phyloP scores from a whole-genome alignment of 345 rosid species.

The Adansonia digitata region DNA sequence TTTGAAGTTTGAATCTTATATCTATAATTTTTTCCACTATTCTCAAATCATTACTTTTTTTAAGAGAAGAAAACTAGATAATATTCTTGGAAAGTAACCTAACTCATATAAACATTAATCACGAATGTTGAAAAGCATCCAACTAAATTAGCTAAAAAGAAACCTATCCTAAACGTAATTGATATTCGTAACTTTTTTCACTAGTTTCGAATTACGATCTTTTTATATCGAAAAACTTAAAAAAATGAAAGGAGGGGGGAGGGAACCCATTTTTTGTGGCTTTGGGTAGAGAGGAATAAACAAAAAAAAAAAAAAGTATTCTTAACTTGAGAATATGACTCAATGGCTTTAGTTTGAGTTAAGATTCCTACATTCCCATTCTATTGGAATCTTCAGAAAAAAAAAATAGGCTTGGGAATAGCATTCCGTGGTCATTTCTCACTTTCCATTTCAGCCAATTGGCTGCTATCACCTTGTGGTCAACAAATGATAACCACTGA shows the following conservation, averaged over 20 bases:
- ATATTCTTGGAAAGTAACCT: no score
- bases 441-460: conserved; percentile 35
- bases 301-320: conserved; percentile 18
- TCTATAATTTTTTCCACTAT: no score
- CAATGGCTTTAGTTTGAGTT: conserved; percentile 43
- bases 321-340: conserved; percentile 78
- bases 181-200: no score
- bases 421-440: conserved; percentile 76
- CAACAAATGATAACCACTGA: no score
- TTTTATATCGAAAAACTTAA: no score
- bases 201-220: no score
- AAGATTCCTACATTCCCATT: conserved; percentile 50
- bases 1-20: no score
- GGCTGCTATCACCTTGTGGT: no score
- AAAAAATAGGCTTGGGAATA: conserved; percentile 21
- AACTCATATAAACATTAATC: conserved; percentile 16
- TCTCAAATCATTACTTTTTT: no score
- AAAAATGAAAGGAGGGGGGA: conserved; percentile 16
- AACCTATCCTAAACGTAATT: no score
- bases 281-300: conserved; percentile 53
- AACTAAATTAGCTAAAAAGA: conserved; percentile 25
- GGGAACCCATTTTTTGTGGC: conserved; percentile 54
- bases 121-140: conserved; percentile 29
- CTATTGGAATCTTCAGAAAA: conserved; percentile 28
- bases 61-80: no score